Evolutionary conservation across 352 stramenopile genomes (phyloP), one percentile per base, ranked within the genome.

Genomic region (Globisporangium echinulatum): DNA sequence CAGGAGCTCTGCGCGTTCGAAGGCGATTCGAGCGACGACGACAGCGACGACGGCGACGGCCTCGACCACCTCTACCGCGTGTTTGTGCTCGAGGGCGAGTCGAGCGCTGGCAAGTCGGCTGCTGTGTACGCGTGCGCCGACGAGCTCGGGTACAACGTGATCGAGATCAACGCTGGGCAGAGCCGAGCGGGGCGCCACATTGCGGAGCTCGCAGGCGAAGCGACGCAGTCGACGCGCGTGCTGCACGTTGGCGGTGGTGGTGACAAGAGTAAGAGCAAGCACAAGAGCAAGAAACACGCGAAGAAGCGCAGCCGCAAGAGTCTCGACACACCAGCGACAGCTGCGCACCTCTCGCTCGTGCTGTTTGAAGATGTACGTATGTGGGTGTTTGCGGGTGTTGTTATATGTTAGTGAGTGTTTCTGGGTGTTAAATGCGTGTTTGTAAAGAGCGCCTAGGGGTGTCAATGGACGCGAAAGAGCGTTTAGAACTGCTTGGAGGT

Each of bases 121-220:
- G 74, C 78, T 1, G 82, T 92, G 8, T 91, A 89, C 49, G 85
- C 82, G 1, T 94, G 85, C 25, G 82, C 85, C 0, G 79, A 88
- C 59, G 85, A 92, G 59, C 65, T 92, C 17, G 85, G 85, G 7
- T 94, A 86, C 61, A 66, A 94, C 56, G 82, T 94, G 38, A 89
- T 94, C 49, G 85, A 94, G 59, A 92, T 94, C 64, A 92, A 94
- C 52, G 85, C 85, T 0, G 79, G 79, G 37, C 83, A 92, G 55
- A 79, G 77, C 52, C 85, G 85, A 3, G 83, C 79, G 0, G 82
- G 85, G 13, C 85, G 86, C 48, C 76, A 72, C 13, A 66, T 94
- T 40, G 61, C 91, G 7, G 81, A 92, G 52, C 77, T 94, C 17
- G 82, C 78, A 14, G 84, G 84, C n/a, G 85, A 94, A 69, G 85